Evolutionary conservation across 2,329 filamentous ascomycete species (phyloP).

Genomic region (Coniochaeta hoffmannii): DNA sequence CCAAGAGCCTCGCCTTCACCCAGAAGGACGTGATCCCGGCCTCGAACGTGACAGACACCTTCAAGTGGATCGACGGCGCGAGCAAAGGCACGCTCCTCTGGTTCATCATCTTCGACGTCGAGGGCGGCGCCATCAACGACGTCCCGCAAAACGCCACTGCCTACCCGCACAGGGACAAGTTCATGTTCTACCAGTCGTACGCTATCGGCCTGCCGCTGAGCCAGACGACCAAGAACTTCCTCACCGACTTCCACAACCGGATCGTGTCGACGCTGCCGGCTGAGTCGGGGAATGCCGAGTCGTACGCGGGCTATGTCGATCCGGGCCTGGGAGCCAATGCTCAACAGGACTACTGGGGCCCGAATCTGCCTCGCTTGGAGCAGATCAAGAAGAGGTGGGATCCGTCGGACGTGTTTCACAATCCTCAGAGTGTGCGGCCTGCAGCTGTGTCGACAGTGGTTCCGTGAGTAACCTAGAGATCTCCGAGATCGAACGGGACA

Average conservation of each 20-base stretch:
- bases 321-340: slow-evolving; percentile 34
- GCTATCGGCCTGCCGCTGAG: slow-evolving; percentile 43
- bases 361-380: slow-evolving; percentile 38
- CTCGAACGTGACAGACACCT: slow-evolving; percentile 37
- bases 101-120: slow-evolving; percentile 56
- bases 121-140: slow-evolving; percentile 53
- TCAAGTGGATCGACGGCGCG: slow-evolving; percentile 42
- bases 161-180: slow-evolving; percentile 56
- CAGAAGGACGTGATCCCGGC: slow-evolving; percentile 38
- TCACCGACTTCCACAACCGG: slow-evolving; percentile 41
- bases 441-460: background rate
- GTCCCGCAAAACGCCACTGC: slow-evolving; percentile 47
- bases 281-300: slow-evolving; percentile 25
- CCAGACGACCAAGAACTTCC: slow-evolving; percentile 38
- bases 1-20: slow-evolving; percentile 49
- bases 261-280: slow-evolving; percentile 28
- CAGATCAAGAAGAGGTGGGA: slow-evolving; percentile 45
- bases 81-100: slow-evolving; percentile 46
- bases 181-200: slow-evolving; percentile 59
- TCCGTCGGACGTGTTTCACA: slow-evolving; percentile 47
- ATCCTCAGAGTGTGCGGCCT: slow-evolving; percentile 43
- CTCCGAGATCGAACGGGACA: background rate
- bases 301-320: slow-evolving; percentile 60
- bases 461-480: background rate
- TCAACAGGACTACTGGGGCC: slow-evolving; percentile 47